Conservation (phyloP, 2,329 filamentous ascomycete species). For the Acarospora socialis region DNA sequence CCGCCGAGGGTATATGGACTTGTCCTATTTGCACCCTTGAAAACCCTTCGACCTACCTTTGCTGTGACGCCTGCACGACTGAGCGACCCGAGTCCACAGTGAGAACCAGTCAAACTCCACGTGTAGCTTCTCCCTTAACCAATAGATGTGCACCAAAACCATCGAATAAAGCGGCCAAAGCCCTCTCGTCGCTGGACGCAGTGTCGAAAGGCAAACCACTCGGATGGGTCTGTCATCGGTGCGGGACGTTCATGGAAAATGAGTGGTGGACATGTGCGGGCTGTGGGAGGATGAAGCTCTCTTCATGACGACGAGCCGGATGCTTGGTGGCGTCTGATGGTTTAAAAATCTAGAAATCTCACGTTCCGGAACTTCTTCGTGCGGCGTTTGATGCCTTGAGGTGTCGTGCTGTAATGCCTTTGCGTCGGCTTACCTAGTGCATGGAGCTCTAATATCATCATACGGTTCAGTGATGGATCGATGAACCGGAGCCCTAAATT, state of each 20-base stretch:
- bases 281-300: conserved; percentile 45
- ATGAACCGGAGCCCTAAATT: too few species aligned
- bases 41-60: conserved; percentile 44
- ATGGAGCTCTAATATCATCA: too few species aligned
- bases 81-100: conserved; percentile 36
- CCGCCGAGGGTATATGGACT: conserved; percentile 34
- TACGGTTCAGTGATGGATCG: too few species aligned
- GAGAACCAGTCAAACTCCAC: too few species aligned
- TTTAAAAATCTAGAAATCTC: too few species aligned
- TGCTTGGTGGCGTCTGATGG: too few species aligned
- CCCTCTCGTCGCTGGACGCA: conserved; percentile 15
- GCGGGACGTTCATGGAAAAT: conserved; percentile 48
- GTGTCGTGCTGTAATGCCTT: too few species aligned
- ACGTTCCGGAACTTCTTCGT: too few species aligned
- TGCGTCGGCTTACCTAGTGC: too few species aligned
- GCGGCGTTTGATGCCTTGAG: too few species aligned
- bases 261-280: conserved; percentile 50
- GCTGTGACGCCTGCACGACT: conserved; percentile 45
- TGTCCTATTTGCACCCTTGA: conserved; percentile 48
- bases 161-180: conserved; percentile 9
- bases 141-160: too few species aligned
- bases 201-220: conserved; percentile 33
- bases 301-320: conserved; percentile 26
- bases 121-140: too few species aligned
- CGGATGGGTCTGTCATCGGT: conserved; percentile 45